Evolutionary conservation across 1,284 basidiomycete genomes (phyloP).

Genomic region (Fomitiporia mediterranea): DNA sequence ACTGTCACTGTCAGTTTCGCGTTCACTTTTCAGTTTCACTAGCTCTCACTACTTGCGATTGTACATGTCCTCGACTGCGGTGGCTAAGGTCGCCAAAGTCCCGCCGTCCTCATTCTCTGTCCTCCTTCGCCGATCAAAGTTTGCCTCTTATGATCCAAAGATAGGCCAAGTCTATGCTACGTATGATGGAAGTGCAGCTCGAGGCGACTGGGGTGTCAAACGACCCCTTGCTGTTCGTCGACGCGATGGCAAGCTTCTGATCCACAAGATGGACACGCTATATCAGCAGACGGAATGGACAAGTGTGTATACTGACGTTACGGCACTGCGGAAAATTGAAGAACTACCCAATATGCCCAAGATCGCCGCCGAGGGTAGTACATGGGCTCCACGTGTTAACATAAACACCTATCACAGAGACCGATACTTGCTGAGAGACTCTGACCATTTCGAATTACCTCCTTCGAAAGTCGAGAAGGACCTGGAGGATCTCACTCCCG

Average conservation of each 20-base stretch:
- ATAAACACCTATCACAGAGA: slow-evolving; percentile 22
- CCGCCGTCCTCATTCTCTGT: slow-evolving; percentile 61
- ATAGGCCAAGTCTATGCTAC: slow-evolving; percentile 72
- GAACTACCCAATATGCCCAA: slow-evolving; percentile 51
- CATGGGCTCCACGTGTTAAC: slow-evolving; percentile 34
- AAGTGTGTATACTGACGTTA: slow-evolving; percentile 54
- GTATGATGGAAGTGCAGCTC: slow-evolving; percentile 58
- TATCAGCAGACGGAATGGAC: slow-evolving; percentile 75
- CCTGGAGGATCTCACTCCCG: slow-evolving; percentile 15
- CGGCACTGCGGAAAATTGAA: slow-evolving; percentile 60
- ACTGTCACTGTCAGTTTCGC: neutral
- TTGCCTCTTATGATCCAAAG: slow-evolving; percentile 67
- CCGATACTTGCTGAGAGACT: slow-evolving; percentile 41
- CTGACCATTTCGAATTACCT: slow-evolving; percentile 44
- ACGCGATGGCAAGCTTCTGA: slow-evolving; percentile 54
- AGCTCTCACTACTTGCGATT: too few relatives aligned
- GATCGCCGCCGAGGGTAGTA: slow-evolving; percentile 24
- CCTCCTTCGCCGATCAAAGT: slow-evolving; percentile 71
- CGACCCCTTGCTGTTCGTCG: slow-evolving; percentile 60
- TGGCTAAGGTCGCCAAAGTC: slow-evolving; percentile 28
- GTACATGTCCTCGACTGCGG: slow-evolving; percentile 25
- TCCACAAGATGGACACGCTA: slow-evolving; percentile 58
- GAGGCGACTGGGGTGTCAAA: slow-evolving; percentile 78
- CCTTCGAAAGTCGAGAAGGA: slow-evolving; percentile 29
- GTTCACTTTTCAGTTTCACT: neutral